Base-by-base conservation (phyloP, 2,329 filamentous ascomycete species). In the Penicillium sp. region DNA sequence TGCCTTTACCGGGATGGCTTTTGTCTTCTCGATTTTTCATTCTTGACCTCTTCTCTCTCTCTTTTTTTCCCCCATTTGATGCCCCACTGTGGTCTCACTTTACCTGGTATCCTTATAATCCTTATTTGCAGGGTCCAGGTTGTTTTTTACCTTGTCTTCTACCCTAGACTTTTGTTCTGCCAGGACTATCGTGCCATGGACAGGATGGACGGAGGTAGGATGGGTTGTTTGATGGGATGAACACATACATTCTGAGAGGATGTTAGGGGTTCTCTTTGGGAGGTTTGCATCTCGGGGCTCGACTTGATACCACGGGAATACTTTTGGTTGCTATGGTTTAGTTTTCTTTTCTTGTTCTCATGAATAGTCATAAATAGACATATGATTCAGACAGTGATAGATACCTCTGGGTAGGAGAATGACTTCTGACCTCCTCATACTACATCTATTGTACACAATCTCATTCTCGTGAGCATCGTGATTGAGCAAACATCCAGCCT, bases 311-410 rank as follows among this genome's bases (percentile, higher is more conserved):
- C 58, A 61, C 33, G 22, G n/a, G 44, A 49, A 47, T 27, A 24
- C 6, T 35, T 47, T 35, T 35, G 46, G 46, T 18, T 27, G 7
- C 13, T 49, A 33, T 16, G 27, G 16, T 43, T 24, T 24, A 6
- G 3, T 24, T 24, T 11, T 46, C 3, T 39, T 27, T 27, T 33
- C 31, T 52, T 47, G 54, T 16, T 53, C 13, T 51, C 18, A 54
- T 49, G 52, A 58, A 24, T 31, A 53, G 55, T 58, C 49, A 53
- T 50, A 58, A 59, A 58, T 64, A 64, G 61, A 64, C 52, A 43
- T 60, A 46, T 54, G 55, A 57, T 55, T 43, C 33, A 52, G 43
- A 46, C 46, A 55, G 55, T 59, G 54, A 59, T 41, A 37, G 54
- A 59, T 41, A 37, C 46, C 24, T 41, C 46, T 41, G 49, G 18